These are phyloP conservation scores for Saccharomycopsis olivae DNA, from an alignment of 805 yeast species.

Conservation along the genomic window DNA sequence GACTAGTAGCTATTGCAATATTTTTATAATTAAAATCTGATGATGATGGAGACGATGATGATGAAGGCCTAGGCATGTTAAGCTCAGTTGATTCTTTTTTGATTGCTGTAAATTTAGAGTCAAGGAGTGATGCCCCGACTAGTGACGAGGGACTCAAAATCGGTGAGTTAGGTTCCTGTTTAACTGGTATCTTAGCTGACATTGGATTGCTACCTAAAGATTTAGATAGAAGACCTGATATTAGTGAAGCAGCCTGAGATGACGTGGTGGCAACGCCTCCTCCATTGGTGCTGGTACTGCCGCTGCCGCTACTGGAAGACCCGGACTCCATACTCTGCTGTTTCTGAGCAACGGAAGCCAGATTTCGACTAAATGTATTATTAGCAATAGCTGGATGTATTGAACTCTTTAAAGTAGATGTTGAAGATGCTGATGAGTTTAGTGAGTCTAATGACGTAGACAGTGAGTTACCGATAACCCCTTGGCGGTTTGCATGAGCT, in stretches of 20 bases:
- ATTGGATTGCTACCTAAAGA: not conserved
- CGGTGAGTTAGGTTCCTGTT: no score
- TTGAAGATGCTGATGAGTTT: conserved; percentile 7
- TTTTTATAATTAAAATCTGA: no score
- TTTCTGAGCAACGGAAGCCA: not conserved
- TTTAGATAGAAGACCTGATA: not conserved
- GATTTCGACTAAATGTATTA: not conserved
- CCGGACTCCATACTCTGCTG: not conserved
- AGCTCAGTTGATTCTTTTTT: not conserved
- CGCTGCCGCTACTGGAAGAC: not conserved
- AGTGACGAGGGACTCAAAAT: no score
- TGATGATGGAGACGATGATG: not conserved
- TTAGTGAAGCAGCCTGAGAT: not conserved
- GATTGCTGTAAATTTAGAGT: not conserved
- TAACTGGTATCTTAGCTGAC: not conserved
- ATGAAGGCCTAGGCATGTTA: not conserved
- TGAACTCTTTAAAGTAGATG: conserved; percentile 5
- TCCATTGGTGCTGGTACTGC: not conserved
- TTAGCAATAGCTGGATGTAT: not conserved
- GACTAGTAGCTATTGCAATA: not conserved
- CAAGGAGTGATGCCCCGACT: no score
- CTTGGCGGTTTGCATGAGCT: no score
- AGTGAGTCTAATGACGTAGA: conserved; percentile 10
- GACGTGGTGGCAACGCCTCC: not conserved
- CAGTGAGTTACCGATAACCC: no score